These are phyloP conservation scores for Arachis stenosperma DNA, from an alignment of 306 rosid genomes.

Conservation along the genomic window DNA sequence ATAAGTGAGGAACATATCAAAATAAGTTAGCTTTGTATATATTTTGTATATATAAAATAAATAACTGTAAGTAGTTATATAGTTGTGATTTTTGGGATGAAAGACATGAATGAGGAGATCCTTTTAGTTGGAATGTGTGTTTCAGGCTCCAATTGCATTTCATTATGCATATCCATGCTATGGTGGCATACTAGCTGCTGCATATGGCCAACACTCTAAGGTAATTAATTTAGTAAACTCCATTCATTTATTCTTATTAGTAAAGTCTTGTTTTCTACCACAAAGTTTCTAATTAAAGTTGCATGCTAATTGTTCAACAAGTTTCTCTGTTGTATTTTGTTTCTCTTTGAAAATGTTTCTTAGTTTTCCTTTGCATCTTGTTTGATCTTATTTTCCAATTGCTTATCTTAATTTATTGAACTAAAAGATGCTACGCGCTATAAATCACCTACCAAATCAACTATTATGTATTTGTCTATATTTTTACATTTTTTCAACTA, in stretches of 20 bases:
- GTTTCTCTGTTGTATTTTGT: slow-evolving; percentile 33
- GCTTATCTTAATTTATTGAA: too few species aligned
- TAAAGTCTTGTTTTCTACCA: slow-evolving; percentile 1
- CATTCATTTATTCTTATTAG: slow-evolving; percentile 1
- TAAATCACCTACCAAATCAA: too few species aligned
- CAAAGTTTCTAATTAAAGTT: slow-evolving; percentile 6
- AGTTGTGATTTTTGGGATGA: slow-evolving; percentile 26
- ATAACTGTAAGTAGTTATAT: slow-evolving; percentile 57
- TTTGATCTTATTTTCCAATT: too few species aligned
- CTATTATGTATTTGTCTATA: too few species aligned
- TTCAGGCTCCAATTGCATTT: slow-evolving; percentile 62
- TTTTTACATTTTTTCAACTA: too few species aligned
- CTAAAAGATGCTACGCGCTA: too few species aligned
- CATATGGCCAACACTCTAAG: slow-evolving; percentile 51
- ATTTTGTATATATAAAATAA: too few species aligned
- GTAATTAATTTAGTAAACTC: slow-evolving; percentile 43
- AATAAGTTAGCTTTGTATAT: too few species aligned
- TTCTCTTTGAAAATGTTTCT: slow-evolving; percentile 12
- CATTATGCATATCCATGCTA: slow-evolving; percentile 52
- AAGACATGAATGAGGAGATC: slow-evolving; percentile 33
- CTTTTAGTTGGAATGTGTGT: slow-evolving; percentile 30
- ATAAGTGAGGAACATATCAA: too few species aligned
- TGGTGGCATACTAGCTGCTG: slow-evolving; percentile 48
- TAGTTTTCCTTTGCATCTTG: slow-evolving; percentile 36
- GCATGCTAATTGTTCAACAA: slow-evolving; percentile 32